phyloP scores from a whole-genome alignment of 768 basidiomycete species.

The Tylopilus sp. region DNA sequence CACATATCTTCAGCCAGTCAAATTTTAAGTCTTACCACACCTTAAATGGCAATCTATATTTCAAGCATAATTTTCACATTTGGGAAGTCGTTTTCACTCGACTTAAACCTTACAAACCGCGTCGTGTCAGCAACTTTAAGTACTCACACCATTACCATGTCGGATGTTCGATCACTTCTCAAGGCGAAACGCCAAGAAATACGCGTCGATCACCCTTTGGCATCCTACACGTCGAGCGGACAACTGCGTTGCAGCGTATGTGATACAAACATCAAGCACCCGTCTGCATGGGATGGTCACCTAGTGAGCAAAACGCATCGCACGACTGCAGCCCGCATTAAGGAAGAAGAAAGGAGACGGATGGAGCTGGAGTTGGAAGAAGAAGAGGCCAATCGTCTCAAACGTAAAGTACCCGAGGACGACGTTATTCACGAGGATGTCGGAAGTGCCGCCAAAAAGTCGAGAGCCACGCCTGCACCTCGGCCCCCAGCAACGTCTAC shows the following conservation, averaged over 20 bases:
- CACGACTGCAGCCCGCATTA: slow-evolving; percentile 55
- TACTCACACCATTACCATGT: slow-evolving; percentile 40
- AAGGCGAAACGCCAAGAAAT: slow-evolving; percentile 80
- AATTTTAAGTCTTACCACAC: too few species aligned
- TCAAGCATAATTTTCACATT: too few species aligned
- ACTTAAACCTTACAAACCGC: too few species aligned
- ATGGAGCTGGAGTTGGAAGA: slow-evolving; percentile 36
- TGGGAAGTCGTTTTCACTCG: too few species aligned
- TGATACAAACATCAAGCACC: slow-evolving; percentile 60
- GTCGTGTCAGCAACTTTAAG: too few species aligned
- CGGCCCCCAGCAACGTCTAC: slow-evolving; percentile 11
- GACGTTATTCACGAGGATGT: slow-evolving; percentile 23
- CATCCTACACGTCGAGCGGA: slow-evolving; percentile 61
- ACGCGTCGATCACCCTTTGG: slow-evolving; percentile 69
- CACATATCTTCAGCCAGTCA: too few species aligned
- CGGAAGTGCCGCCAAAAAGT: slow-evolving; percentile 28
- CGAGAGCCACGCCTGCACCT: slow-evolving; percentile 19
- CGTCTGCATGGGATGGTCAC: slow-evolving; percentile 86
- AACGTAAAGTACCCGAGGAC: slow-evolving; percentile 30
- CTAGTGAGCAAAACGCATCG: slow-evolving; percentile 79
- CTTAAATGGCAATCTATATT: too few species aligned
- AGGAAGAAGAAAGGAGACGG: slow-evolving; percentile 48
- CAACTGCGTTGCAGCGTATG: slow-evolving; percentile 72
- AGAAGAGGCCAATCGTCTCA: slow-evolving; percentile 36
- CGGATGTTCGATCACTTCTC: slow-evolving; percentile 79